Conservation (phyloP, 2,329 filamentous ascomycete genomes). For the Alternaria burnsii region DNA sequence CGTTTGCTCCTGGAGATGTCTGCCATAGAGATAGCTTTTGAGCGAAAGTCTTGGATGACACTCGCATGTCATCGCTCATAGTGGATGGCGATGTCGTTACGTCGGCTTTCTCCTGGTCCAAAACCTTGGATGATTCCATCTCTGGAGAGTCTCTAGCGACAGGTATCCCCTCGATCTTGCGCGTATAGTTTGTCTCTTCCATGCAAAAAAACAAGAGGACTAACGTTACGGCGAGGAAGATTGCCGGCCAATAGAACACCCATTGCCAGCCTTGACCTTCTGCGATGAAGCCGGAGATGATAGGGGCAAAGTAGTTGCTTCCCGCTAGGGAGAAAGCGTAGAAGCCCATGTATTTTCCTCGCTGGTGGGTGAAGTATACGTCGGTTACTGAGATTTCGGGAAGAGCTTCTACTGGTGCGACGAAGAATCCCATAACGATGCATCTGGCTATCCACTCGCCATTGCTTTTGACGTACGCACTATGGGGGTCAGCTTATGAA, state of each 20-base stretch:
- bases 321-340: constrained; percentile 46
- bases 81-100: constrained; percentile 23
- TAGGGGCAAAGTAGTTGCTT: constrained; percentile 49
- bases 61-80: constrained; percentile 16
- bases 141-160: constrained; percentile 17
- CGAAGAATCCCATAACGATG: constrained; percentile 59
- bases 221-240: constrained; percentile 60
- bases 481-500: constrained; percentile 40
- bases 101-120: constrained; percentile 36
- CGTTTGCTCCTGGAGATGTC: constrained; percentile 24
- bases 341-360: constrained; percentile 43
- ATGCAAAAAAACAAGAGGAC: constrained; percentile 66
- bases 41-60: constrained; percentile 23
- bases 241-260: constrained; percentile 61
- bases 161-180: constrained; percentile 38
- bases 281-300: constrained; percentile 49
- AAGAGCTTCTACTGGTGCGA: constrained; percentile 60
- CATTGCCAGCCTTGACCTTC: constrained; percentile 48
- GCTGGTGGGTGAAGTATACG: constrained; percentile 48
- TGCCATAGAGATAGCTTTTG: constrained; percentile 37
- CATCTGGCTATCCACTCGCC: constrained; percentile 59
- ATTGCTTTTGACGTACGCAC: constrained; percentile 54
- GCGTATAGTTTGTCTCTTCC: constrained; percentile 67
- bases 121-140: constrained; percentile 2
- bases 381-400: constrained; percentile 58